These are phyloP conservation scores for Cercospora janseana DNA, from an alignment of 2,329 filamentous ascomycete species.

Conservation along the genomic window DNA sequence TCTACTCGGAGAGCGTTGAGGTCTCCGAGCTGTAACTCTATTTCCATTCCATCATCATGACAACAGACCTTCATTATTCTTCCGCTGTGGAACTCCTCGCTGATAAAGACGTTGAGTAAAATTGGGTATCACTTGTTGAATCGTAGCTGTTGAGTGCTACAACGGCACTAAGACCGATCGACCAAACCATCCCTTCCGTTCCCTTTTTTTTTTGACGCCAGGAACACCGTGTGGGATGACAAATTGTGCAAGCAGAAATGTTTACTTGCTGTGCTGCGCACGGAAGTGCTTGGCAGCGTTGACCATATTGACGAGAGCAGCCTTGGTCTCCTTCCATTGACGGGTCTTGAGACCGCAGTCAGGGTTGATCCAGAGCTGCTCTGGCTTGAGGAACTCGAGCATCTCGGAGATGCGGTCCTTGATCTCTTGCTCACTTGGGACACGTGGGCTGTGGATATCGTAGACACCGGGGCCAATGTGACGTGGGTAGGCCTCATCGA, in stretches of 20 bases:
- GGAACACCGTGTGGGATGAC: slow-evolving; percentile 13
- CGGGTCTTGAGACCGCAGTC: slow-evolving; percentile 99
- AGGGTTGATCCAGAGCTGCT: slow-evolving; percentile 99
- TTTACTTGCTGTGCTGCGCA: slow-evolving; percentile 50
- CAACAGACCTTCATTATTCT: slow-evolving; percentile 18
- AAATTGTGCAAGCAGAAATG: slow-evolving; percentile 11
- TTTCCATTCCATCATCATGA: slow-evolving; percentile 28
- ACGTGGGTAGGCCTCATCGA: slow-evolving; percentile 93
- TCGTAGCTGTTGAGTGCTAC: slow-evolving; percentile 24
- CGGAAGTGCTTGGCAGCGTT: slow-evolving; percentile 97
- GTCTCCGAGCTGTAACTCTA: slow-evolving; percentile 25
- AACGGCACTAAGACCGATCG: slow-evolving; percentile 15
- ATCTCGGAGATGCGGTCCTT: slow-evolving; percentile 97
- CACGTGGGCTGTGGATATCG: slow-evolving; percentile 98
- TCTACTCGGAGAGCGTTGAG: slow-evolving; percentile 32
- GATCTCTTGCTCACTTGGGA: slow-evolving; percentile 97
- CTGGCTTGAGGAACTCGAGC: slow-evolving; percentile 90
- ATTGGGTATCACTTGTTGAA: slow-evolving; percentile 36
- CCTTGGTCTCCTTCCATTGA: slow-evolving; percentile 98
- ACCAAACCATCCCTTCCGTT: slow-evolving; percentile 18
- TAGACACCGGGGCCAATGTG: slow-evolving; percentile 98
- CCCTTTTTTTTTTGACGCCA: slow-evolving; percentile 13
- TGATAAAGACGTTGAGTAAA: slow-evolving; percentile 33
- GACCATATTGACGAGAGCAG: slow-evolving; percentile 93
- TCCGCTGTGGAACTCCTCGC: slow-evolving; percentile 36